A percentile compares a stretch with the other conserved stretches of the same genome.
These are phyloP conservation scores for Macadamia tetraphylla DNA, from an alignment of 164 flowering plant genomes.

Conservation along the genomic window DNA sequence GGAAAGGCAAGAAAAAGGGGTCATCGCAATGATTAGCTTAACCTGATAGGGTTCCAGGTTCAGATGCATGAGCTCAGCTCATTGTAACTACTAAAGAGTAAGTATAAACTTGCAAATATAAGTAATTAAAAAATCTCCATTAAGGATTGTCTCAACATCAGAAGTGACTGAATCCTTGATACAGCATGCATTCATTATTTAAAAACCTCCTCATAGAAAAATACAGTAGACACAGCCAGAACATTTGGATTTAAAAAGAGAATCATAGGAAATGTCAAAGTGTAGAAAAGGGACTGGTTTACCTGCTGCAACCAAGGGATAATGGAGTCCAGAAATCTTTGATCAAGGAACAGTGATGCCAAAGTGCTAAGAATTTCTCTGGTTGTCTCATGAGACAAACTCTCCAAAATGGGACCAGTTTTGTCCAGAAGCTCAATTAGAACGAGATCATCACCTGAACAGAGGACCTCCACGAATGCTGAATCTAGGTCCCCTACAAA, in stretches of 20 bases:
- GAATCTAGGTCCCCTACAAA: conserved; percentile 70
- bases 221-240: too few relatives aligned
- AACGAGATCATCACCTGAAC: conserved; percentile 51
- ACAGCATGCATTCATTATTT: too few relatives aligned
- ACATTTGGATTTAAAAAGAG: too few relatives aligned
- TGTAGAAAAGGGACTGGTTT: conserved; percentile 11
- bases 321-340: conserved; percentile 45
- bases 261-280: not conserved
- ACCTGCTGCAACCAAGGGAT: conserved; percentile 95
- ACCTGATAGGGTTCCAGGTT: not conserved
- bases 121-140: not conserved
- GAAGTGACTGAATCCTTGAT: too few relatives aligned
- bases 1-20: not conserved
- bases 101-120: not conserved
- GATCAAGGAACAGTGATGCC: conserved; percentile 53
- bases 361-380: conserved; percentile 47
- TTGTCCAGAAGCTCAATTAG: conserved; percentile 67
- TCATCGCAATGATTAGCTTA: not conserved
- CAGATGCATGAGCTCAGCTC: conserved; percentile 1
- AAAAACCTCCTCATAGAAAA: too few relatives aligned
- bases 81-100: not conserved
- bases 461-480: conserved; percentile 73
- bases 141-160: too few relatives aligned
- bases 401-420: conserved; percentile 79
- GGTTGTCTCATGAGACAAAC: conserved; percentile 52